A percentile compares a stretch with the other conserved stretches of the same genome.
Evolutionary conservation across 2,329 filamentous ascomycete species (phyloP).

Genomic region (Stagonosporopsis cucurbitacearum): DNA sequence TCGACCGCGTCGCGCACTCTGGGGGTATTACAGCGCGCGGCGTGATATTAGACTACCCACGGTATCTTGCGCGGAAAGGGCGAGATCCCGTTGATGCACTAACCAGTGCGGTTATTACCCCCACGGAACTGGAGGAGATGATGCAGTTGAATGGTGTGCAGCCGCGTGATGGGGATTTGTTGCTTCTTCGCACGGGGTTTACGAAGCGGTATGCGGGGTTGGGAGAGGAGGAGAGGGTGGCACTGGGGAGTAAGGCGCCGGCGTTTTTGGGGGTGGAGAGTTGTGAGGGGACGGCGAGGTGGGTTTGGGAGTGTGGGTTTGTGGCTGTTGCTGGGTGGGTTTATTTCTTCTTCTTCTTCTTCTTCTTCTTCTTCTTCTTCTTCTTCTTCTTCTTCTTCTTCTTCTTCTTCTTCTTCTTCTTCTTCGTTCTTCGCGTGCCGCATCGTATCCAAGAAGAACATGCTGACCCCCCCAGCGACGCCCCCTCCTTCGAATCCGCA

Average conservation of each 20-base stretch:
- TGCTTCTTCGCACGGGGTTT: constrained; percentile 43
- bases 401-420: too few species aligned
- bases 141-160: constrained; percentile 43
- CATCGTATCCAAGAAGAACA: too few species aligned
- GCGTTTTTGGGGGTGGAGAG: constrained; percentile 52
- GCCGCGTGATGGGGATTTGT: constrained; percentile 41
- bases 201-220: constrained; percentile 48
- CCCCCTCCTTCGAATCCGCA: constrained; percentile 54
- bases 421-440: too few species aligned
- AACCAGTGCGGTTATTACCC: constrained; percentile 30
- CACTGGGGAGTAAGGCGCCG: constrained; percentile 37
- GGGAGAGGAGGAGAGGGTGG: constrained; percentile 29
- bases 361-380: too few species aligned
- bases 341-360: constrained; percentile 31
- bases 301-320: constrained; percentile 57
- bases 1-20: constrained; percentile 44
- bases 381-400: too few species aligned
- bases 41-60: constrained; percentile 44
- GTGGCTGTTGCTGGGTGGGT: constrained; percentile 52
- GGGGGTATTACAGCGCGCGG: constrained; percentile 42
- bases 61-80: constrained; percentile 33
- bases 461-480: constrained; percentile 28
- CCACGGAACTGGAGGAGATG: constrained; percentile 40
- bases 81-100: constrained; percentile 30
- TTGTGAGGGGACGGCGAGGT: constrained; percentile 46